Evolutionary conservation across 228 moss, liverwort and hornwort species (phyloP).

Genomic region (Sphagnum magellanicum): DNA sequence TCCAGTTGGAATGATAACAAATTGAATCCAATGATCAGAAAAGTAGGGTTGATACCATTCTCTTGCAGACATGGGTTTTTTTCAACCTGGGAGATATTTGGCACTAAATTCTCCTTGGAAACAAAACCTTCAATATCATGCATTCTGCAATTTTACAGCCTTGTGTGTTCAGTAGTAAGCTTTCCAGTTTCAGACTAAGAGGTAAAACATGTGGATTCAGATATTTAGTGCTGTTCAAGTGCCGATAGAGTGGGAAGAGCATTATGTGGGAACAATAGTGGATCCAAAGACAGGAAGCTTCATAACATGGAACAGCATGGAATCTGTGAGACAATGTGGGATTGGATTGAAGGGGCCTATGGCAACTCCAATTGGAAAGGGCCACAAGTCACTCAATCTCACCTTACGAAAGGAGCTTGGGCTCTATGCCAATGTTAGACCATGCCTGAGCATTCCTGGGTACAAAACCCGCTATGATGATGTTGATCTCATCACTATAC

Average conservation of each 20-base stretch:
- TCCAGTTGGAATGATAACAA: background rate
- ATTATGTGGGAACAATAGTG: conserved; percentile 48
- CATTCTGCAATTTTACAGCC: background rate
- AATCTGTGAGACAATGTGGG: conserved; percentile 76
- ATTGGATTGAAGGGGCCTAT: conserved; percentile 98
- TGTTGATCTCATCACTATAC: conserved; percentile 89
- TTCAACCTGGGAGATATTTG: background rate
- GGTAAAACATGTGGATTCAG: conserved; percentile 20
- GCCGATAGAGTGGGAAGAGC: conserved; percentile 91
- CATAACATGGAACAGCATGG: conserved; percentile 99
- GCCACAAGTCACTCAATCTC: conserved; percentile 84
- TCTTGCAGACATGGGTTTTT: background rate
- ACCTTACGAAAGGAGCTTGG: conserved; percentile 86
- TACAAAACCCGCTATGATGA: conserved; percentile 91
- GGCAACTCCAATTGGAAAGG: conserved; percentile 98
- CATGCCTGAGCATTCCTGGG: conserved; percentile 96
- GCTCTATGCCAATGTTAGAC: conserved; percentile 88
- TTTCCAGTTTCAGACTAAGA: background rate
- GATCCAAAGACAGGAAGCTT: conserved; percentile 93
- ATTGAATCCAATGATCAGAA: background rate
- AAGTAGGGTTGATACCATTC: background rate
- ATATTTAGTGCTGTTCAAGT: conserved; percentile 72
- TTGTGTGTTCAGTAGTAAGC: background rate
- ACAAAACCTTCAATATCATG: background rate
- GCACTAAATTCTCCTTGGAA: background rate